Evolutionary conservation across 345 rosid species (phyloP), one percentile per base, ranked within the genome.

Genomic region (Psidium guajava): DNA sequence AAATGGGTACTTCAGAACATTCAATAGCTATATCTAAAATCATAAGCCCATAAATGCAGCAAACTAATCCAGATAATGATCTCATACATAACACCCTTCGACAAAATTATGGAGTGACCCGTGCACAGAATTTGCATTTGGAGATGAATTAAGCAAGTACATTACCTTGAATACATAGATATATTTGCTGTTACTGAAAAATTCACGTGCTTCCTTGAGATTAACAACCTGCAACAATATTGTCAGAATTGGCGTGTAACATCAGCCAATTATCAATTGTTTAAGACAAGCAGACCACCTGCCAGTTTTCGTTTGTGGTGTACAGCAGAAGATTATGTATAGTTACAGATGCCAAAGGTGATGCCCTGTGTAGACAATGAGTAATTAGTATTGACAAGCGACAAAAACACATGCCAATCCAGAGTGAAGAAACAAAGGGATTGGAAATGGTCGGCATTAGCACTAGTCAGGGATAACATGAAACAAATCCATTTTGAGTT

Each of bases 151-250:
- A 36, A 86, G 82, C 28, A 85, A 54, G 51, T 81, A 80, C 21
- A 64, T 89, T 94, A 97, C 99, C 95, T 94, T 97, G 90, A 97
- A 97, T 64, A 95, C 92, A 90, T 97, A 97, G 84, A 97, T 96
- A 91, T 89, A 96, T 83, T 92, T 93, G 89, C 95, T 93, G 83
- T 90, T 92, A 51, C 90, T 87, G 82, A 95, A 93, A 91, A 94
- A 96, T 84, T 97, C 99, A 42, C 99, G 94, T 82, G 99, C 99
- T 89, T 96, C 99, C 92, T 96, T 97, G 81, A 97, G 98, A 92
- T 95, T 95, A 86, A 96, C 99, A 87, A 89, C 95, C 99, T 97
- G 93, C 53, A 55, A 54, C 49, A 88, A 61, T 82, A 54, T 40
- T 27, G n/a, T 49, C 75, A 75, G 86, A 53, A 86, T 82, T 54